These are phyloP conservation scores for Cicer judaicum DNA, from an alignment of 306 rosid species.

Conservation along the genomic window DNA sequence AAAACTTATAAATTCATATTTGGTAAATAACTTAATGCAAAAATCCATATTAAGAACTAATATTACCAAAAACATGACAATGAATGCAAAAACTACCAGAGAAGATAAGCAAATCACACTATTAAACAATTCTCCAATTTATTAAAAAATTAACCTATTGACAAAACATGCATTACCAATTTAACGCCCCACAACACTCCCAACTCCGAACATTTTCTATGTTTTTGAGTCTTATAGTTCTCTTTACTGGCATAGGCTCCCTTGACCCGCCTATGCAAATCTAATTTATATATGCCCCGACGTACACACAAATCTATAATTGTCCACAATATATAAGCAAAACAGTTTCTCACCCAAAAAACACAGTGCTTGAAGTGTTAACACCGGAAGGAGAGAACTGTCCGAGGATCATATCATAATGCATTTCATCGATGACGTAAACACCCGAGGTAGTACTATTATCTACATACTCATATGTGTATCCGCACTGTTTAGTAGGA, in stretches of 20 bases:
- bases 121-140: too few species aligned
- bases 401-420: constrained; percentile 83
- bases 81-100: constrained; percentile 22
- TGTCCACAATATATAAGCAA: constrained; percentile 13
- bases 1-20: too few species aligned
- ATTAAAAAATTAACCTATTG: too few species aligned
- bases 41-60: constrained; percentile 18
- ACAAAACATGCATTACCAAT: too few species aligned
- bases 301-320: constrained; percentile 10
- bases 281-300: too few species aligned
- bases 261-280: too few species aligned
- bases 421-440: constrained; percentile 74
- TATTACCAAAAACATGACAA: constrained; percentile 16
- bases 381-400: constrained; percentile 60
- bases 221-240: too few species aligned
- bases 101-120: not conserved
- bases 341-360: constrained; percentile 80
- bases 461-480: constrained; percentile 85
- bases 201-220: too few species aligned
- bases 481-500: constrained; percentile 72
- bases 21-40: too few species aligned
- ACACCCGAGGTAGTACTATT: constrained; percentile 89
- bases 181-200: too few species aligned
- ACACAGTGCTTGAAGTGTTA: constrained; percentile 72
- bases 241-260: too few species aligned